phyloP scores from a whole-genome alignment of 371 early-diverging fungal genomes.

The Lichtheimia ramosa region DNA sequence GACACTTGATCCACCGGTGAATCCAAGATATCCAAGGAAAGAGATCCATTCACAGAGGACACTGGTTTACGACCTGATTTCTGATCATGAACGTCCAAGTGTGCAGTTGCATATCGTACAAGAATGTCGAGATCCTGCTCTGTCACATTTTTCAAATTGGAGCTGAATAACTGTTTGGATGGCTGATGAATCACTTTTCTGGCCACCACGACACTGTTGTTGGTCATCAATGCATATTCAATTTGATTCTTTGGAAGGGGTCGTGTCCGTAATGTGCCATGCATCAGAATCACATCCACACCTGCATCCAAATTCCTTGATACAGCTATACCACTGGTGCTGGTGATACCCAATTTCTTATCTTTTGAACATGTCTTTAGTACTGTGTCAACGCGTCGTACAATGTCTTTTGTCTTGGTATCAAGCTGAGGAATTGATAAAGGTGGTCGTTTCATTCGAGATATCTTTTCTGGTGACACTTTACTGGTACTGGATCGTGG shows the following conservation, averaged over 20 bases:
- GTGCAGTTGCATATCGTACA: conserved; percentile 10
- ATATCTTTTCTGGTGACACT: conserved; percentile 15
- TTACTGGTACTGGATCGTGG: conserved; percentile 14
- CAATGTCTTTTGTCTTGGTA: conserved; percentile 8
- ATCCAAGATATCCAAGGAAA: conserved; percentile 10
- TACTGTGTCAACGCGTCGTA: conserved; percentile 15
- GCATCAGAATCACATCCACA: conserved; percentile 32
- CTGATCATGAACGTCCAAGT: conserved; percentile 15
- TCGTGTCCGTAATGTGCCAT: conserved; percentile 32
- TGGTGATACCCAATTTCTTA: conserved; percentile 1
- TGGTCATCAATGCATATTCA: conserved; percentile 30
- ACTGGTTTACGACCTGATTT: conserved; percentile 4
- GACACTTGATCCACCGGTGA: conserved; percentile 16
- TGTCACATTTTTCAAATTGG: conserved; percentile 14
- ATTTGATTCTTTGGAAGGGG: conserved; percentile 23
- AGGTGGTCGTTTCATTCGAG: conserved; percentile 7
- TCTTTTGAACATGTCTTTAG: conserved; percentile 4
- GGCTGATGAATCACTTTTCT: conserved; percentile 12
- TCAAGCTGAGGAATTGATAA: conserved; percentile 8
- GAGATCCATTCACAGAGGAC: conserved; percentile 1
- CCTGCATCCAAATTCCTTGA: conserved; percentile 25
- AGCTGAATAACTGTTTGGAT: not conserved
- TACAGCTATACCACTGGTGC: conserved; percentile 13
- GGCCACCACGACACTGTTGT: conserved; percentile 8
- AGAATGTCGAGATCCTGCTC: conserved; percentile 16